phyloP scores from a whole-genome alignment of 768 basidiomycete species.

The Aureoboletus auriporus region DNA sequence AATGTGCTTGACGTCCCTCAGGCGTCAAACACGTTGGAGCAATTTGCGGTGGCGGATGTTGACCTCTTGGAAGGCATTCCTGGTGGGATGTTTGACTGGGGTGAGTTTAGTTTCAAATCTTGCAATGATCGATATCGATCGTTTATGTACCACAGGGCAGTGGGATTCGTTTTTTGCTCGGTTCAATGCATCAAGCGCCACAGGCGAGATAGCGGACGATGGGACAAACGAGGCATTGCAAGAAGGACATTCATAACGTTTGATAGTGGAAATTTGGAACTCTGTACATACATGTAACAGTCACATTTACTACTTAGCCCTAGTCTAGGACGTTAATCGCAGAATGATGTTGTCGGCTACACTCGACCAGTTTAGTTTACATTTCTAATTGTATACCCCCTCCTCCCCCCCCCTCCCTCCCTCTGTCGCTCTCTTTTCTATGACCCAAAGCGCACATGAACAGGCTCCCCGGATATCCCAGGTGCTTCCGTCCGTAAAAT shows the following conservation, averaged over 20 bases:
- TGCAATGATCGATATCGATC: not conserved
- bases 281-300: slow-evolving; percentile 19
- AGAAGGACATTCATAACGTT: not conserved
- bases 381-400: slow-evolving; percentile 24
- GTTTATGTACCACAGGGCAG: slow-evolving; percentile 47
- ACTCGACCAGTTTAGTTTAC: slow-evolving; percentile 9
- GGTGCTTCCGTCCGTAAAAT: slow-evolving; percentile 78
- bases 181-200: slow-evolving; percentile 31
- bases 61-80: slow-evolving; percentile 77
- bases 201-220: slow-evolving; percentile 2
- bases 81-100: slow-evolving; percentile 85
- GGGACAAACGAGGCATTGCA: not conserved
- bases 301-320: not conserved
- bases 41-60: slow-evolving; percentile 62
- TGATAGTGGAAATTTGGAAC: not conserved
- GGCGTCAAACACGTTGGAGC: slow-evolving; percentile 51
- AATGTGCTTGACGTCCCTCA: slow-evolving; percentile 66
- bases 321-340: slow-evolving; percentile 9
- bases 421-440: slow-evolving; percentile 19
- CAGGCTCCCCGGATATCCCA: slow-evolving; percentile 45
- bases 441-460: slow-evolving; percentile 20
- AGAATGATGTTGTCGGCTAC: not conserved
- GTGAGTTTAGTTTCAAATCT: slow-evolving; percentile 40
- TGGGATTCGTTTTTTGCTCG: slow-evolving; percentile 82
- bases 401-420: slow-evolving; percentile 1